These are phyloP conservation scores for Cyphellophora attinorum DNA, from an alignment of 2,329 filamentous ascomycete genomes.

Conservation along the genomic window DNA sequence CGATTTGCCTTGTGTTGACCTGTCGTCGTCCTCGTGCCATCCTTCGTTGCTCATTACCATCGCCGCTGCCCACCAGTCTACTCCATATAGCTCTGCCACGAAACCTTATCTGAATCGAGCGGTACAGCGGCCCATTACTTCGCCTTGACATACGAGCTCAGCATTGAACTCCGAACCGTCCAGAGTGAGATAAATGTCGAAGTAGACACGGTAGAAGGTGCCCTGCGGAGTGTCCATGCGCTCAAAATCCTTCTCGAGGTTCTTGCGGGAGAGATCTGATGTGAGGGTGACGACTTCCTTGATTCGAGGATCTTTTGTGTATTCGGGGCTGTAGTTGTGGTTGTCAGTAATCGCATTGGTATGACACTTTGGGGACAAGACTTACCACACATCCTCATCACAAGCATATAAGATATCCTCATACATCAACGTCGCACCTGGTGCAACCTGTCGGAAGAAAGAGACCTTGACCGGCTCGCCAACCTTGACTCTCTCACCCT, in stretches of 20 bases:
- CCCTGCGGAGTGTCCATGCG: conserved; percentile 98
- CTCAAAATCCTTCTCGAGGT: conserved; percentile 98
- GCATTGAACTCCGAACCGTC: conserved; percentile 98
- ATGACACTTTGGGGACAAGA: no score
- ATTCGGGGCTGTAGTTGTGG: conserved; percentile 54
- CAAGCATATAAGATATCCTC: conserved; percentile 97
- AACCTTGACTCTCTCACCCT: conserved; percentile 97
- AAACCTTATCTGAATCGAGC: conserved; percentile 70
- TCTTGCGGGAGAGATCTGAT: conserved; percentile 93
- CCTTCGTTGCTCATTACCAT: no score
- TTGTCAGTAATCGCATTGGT: background rate
- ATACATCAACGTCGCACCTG: conserved; percentile 96
- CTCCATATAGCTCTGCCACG: no score
- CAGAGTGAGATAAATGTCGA: conserved; percentile 73
- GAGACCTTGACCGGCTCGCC: conserved; percentile 98
- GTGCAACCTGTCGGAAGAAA: conserved; percentile 96
- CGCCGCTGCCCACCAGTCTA: no score
- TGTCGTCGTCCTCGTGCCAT: no score
- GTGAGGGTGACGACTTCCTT: conserved; percentile 98
- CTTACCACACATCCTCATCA: conserved; percentile 74
- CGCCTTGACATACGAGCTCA: conserved; percentile 96
- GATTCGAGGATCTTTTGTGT: conserved; percentile 99
- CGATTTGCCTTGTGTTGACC: no score
- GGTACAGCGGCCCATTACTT: conserved; percentile 95
- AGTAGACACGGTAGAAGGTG: conserved; percentile 74